These are phyloP conservation scores for Leptodontidium sp. DNA, from an alignment of 2,329 filamentous ascomycete genomes.

Conservation along the genomic window DNA sequence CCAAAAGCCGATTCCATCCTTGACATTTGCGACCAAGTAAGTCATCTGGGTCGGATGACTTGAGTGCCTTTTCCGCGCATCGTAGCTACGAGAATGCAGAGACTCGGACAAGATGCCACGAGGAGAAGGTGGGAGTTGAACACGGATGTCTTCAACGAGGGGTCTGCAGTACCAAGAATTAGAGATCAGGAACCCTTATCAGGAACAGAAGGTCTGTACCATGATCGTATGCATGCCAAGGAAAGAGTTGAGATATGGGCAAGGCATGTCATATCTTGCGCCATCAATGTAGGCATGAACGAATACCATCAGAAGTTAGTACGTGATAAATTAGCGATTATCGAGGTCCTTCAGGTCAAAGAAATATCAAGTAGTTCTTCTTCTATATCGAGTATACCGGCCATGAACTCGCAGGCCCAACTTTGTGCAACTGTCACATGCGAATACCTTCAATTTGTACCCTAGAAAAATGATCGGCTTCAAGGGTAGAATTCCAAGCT, in stretches of 20 bases:
- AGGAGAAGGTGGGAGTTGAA: neutral
- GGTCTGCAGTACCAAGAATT: constrained; percentile 10
- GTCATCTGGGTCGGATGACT: neutral
- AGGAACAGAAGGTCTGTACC: constrained; percentile 15
- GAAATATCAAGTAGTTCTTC: no score
- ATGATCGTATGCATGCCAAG: constrained; percentile 8
- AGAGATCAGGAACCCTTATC: neutral
- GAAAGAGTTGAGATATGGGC: neutral
- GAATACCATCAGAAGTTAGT: no score
- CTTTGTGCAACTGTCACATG: no score
- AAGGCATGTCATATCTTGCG: neutral
- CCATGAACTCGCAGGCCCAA: no score
- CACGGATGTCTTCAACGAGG: neutral
- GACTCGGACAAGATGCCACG: neutral
- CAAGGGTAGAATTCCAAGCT: no score
- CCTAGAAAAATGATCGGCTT: no score
- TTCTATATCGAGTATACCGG: no score
- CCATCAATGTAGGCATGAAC: neutral
- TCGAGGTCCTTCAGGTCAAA: no score
- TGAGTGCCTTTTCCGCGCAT: neutral
- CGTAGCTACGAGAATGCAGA: neutral
- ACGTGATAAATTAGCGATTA: no score
- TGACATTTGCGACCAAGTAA: neutral
- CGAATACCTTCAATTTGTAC: no score
- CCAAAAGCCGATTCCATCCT: neutral